Evolutionary conservation across 2,329 filamentous ascomycete species (phyloP).

Genomic region (Verticillium isaacii): DNA sequence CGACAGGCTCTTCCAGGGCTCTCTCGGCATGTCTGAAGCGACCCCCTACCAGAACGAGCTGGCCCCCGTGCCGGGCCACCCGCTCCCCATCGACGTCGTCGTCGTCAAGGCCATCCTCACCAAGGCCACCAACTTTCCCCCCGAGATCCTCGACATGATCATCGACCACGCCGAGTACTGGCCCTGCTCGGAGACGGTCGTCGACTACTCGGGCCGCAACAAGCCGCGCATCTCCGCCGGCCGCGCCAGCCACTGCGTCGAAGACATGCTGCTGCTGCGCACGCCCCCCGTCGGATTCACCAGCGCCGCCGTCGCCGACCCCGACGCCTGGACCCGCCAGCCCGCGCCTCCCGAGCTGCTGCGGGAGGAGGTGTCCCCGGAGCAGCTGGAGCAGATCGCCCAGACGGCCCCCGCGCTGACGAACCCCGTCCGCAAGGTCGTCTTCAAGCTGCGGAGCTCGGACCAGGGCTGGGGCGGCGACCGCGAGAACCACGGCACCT

Average conservation of each 20-base stretch:
- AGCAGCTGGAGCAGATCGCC: conserved; percentile 27
- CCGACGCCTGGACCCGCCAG: neutral
- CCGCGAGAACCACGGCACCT: conserved; percentile 27
- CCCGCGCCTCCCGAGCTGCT: conserved; percentile 5
- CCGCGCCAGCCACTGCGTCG: conserved; percentile 3
- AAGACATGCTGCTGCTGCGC: conserved; percentile 32
- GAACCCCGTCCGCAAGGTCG: conserved; percentile 53
- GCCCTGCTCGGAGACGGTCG: conserved; percentile 39
- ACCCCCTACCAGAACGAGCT: neutral
- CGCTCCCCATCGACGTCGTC: conserved; percentile 43
- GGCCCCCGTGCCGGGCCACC: conserved; percentile 17
- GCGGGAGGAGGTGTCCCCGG: conserved; percentile 6
- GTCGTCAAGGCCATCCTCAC: conserved; percentile 43
- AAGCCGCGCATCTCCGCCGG: conserved; percentile 18
- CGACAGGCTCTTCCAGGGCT: neutral
- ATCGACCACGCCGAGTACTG: conserved; percentile 60
- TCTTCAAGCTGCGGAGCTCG: conserved; percentile 51
- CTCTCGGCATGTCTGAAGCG: neutral
- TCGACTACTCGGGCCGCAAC: conserved; percentile 17
- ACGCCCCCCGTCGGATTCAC: conserved; percentile 33
- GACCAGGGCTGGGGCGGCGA: conserved; percentile 55
- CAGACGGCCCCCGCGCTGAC: conserved; percentile 21
- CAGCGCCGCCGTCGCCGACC: conserved; percentile 6
- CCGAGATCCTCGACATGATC: conserved; percentile 51
- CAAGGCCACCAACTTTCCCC: conserved; percentile 38